A percentile compares a stretch with the other conserved stretches of the same genome.
phyloP scores from a whole-genome alignment of 257 asterid species.

The Linderniella brevidens region DNA sequence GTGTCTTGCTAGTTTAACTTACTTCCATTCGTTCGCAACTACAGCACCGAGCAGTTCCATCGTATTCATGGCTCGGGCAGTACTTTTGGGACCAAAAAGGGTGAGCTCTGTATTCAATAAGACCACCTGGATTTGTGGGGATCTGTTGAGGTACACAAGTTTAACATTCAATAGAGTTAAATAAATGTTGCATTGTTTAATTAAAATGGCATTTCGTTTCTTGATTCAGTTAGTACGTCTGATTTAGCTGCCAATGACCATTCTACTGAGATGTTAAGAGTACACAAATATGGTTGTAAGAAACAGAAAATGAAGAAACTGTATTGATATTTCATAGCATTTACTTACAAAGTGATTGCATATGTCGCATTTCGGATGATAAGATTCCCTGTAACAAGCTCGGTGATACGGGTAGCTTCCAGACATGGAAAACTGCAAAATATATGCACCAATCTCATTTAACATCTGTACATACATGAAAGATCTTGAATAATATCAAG shows the following conservation, averaged over 20 bases:
- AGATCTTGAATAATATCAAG: not conserved
- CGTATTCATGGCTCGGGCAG: slow-evolving; percentile 89
- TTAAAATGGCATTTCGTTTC: too few species aligned
- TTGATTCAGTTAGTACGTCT: too few species aligned
- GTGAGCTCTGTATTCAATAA: slow-evolving; percentile 85
- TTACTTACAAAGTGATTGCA: slow-evolving; percentile 77
- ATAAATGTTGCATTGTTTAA: too few species aligned
- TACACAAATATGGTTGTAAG: too few species aligned
- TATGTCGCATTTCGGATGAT: slow-evolving; percentile 88
- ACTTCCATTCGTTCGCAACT: slow-evolving; percentile 99
- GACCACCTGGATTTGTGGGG: slow-evolving; percentile 84
- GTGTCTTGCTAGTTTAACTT: not conserved
- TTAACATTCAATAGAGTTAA: too few species aligned
- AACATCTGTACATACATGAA: not conserved
- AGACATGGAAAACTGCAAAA: slow-evolving; percentile 58
- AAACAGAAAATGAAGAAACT: too few species aligned
- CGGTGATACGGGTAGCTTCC: slow-evolving; percentile 72
- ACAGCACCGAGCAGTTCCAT: slow-evolving; percentile 93
- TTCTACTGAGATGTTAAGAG: too few species aligned
- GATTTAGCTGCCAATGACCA: too few species aligned
- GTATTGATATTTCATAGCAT: too few species aligned
- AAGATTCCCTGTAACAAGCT: slow-evolving; percentile 81
- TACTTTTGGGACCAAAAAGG: slow-evolving; percentile 98
- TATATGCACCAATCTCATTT: too few species aligned
- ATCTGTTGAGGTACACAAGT: slow-evolving; percentile 28